Base-by-base conservation (phyloP, 108 stramenopile genomes). In the Nannochloropsis salina region DNA sequence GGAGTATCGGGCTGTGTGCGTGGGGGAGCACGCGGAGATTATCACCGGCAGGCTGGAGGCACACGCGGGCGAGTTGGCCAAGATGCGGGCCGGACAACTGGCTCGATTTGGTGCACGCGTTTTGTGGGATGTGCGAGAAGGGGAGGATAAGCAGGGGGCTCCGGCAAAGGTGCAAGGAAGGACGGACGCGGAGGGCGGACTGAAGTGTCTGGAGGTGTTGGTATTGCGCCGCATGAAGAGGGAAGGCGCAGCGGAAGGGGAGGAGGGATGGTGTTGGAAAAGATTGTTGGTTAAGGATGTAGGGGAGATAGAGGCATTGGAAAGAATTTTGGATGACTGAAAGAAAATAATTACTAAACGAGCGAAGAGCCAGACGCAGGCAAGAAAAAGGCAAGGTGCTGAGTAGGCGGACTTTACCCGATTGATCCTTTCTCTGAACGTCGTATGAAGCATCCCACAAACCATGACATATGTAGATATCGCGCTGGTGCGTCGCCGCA, bases 1-100 rank as follows among this genome's bases (percentile, higher is more conserved):
- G 61, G 61, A 74, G n/a, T 74, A 74, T 74, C 61, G 61, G 61
- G 61, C 61, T 74, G 61, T 74, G 20, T 74, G 61, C 61, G 61
- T 74, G 61, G 61, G 61, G 61, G 61, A 74, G 61, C 15, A 74
- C 61, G 61, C 61, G 61, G 61, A 74, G 61, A 6, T n/a, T n/a
- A 74, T 74, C 61, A 74, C 61, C 6, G n/a, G 4, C n/a, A 15
- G 61, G 4, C n/a, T 74, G 61, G 61, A 74, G 61, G 61, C 61
- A 15, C 61, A 3, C n/a, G 61, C 61, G 61, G 61, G 20, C n/a
- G 61, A 74, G 4, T 74, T 74, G n/a, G 20, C 61, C 3, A n/a
- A n/a, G 0, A 74, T 74, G 61, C 15, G n/a, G 20, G 61, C n/a
- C 20, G 61, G 61, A 74, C 3, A 74, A 74, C 61, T 74, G 3